These are phyloP conservation scores for Lasiodiplodia gonubiensis DNA, from an alignment of 2,329 filamentous ascomycete species.

Conservation along the genomic window DNA sequence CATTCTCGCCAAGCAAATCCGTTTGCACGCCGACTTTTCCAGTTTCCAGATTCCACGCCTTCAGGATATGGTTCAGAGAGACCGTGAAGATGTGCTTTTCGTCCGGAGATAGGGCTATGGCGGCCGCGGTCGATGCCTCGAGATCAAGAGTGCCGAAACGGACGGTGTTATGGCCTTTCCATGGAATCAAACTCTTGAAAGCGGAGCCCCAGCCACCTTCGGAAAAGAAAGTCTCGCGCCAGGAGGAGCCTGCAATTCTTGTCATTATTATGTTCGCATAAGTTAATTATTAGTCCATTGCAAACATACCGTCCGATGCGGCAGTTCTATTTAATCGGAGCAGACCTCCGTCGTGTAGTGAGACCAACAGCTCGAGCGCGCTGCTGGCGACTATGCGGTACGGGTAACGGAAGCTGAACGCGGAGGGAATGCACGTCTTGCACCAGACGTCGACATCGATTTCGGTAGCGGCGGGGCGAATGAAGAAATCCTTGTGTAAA, in stretches of 20 bases:
- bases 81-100: constrained; percentile 72
- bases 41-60: constrained; percentile 86
- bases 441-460: constrained; percentile 76
- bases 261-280: constrained; percentile 39
- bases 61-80: constrained; percentile 85
- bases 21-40: constrained; percentile 77
- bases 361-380: constrained; percentile 76
- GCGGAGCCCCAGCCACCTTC: constrained; percentile 74
- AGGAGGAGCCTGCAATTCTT: constrained; percentile 49
- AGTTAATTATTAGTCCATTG: background rate
- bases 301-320: constrained; percentile 35
- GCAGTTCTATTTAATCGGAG: constrained; percentile 61
- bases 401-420: constrained; percentile 76
- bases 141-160: constrained; percentile 70
- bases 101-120: constrained; percentile 57
- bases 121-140: constrained; percentile 66
- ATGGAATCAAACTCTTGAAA: constrained; percentile 58
- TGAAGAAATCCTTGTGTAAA: constrained; percentile 83
- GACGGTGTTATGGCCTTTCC: constrained; percentile 68
- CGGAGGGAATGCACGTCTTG: constrained; percentile 74
- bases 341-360: constrained; percentile 79
- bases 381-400: constrained; percentile 80
- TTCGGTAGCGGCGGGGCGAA: constrained; percentile 71
- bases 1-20: constrained; percentile 73
- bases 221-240: constrained; percentile 76